phyloP scores from a whole-genome alignment of 1,284 basidiomycete genomes.

The Pyrrhoderma noxium region DNA sequence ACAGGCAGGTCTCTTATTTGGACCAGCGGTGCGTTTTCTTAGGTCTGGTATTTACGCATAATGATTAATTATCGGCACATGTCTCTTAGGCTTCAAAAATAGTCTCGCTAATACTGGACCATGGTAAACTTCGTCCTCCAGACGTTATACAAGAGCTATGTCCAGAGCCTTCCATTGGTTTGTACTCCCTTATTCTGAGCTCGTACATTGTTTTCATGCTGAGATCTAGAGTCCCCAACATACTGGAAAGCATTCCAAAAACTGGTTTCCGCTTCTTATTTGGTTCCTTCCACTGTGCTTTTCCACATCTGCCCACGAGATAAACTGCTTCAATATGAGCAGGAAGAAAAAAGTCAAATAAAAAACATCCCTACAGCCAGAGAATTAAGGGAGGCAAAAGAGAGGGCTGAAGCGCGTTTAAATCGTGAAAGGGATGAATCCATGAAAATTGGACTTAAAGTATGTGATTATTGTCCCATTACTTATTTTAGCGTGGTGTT shows the following conservation, averaged over 20 bases:
- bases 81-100: slow-evolving; percentile 60
- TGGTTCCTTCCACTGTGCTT: slow-evolving; percentile 65
- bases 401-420: slow-evolving; percentile 52
- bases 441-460: slow-evolving; percentile 57
- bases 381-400: slow-evolving; percentile 61
- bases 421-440: slow-evolving; percentile 65
- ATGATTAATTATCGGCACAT: slow-evolving; percentile 2
- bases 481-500: not conserved
- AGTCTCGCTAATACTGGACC: slow-evolving; percentile 69
- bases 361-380: slow-evolving; percentile 68
- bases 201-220: not conserved
- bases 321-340: slow-evolving; percentile 66
- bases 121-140: slow-evolving; percentile 78
- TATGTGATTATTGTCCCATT: slow-evolving; percentile 30
- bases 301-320: slow-evolving; percentile 72
- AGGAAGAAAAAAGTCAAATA: slow-evolving; percentile 66
- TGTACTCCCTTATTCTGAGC: no score
- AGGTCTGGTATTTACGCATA: not conserved
- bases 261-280: slow-evolving; percentile 56
- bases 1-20: slow-evolving; percentile 63
- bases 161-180: slow-evolving; percentile 53
- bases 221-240: slow-evolving; percentile 38
- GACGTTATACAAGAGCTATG: slow-evolving; percentile 58
- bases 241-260: slow-evolving; percentile 56
- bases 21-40: slow-evolving; percentile 49